Evolutionary conservation across 2,329 filamentous ascomycete genomes (phyloP), one percentile per base, ranked within the genome.

Genomic region (Fusarium beomiforme): DNA sequence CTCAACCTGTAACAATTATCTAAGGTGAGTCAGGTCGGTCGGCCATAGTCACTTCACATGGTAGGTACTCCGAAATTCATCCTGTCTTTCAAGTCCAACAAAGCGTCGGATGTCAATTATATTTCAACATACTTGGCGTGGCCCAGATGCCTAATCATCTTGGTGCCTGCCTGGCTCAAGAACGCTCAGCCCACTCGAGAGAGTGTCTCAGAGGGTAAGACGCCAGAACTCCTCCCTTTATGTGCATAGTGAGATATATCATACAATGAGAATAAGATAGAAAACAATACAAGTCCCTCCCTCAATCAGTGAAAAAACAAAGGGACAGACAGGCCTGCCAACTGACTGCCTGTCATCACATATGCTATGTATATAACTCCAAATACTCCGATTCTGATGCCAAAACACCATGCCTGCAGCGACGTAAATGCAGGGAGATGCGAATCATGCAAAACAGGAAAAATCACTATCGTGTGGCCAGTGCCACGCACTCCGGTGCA

Each of bases 341-440:
- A 59, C 41, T 33, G 57, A 51, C 59, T 29, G 53, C 62, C 64
- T 43, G 42, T 21, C 53, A 67, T 66, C 60, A 64, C 60, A 58
- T 54, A 73, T 71, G 67, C 64, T 63, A 67, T 59, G 37, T 43
- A 56, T 50, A 42, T 57, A 58, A 68, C 64, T 60, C 68, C 69
- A 39, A 14, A 58, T 59, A 29, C 53, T 51, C 64, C 69, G 39
- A 47, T 67, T 59, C 67, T 46, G 44, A 66, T 67, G 61, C 66
- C 57, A 56, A 56, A 70, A 59, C 59, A 64, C 57, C 41, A 59
- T 66, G 49, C 55, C 62, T 67, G 44, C 55, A 72, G 69, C 63
- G 70, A 70, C 74, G 55, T 60, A 42, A 57, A 76, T 71, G 69
- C 69, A 70, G 53, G 53, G 41, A 43, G 49, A 57, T 60, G 65